phyloP scores from a whole-genome alignment of 192 early-diverging fungal genomes.

The Coemansia sp. region DNA sequence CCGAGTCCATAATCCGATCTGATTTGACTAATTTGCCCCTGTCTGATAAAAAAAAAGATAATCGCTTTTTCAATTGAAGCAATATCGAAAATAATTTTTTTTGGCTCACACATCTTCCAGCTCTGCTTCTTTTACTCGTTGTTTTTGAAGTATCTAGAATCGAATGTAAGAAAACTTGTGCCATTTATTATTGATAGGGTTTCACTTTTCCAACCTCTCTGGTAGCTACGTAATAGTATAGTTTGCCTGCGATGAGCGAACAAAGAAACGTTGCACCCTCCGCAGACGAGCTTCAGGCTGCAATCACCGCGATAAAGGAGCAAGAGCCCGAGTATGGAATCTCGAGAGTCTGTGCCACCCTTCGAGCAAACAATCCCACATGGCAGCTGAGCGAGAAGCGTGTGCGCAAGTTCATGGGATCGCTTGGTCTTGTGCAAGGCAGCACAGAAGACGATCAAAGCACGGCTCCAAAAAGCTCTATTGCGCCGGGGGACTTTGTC shows the following conservation, averaged over 20 bases:
- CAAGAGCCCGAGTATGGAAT: conserved; percentile 58
- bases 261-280: conserved; percentile 19
- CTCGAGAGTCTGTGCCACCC: conserved; percentile 50
- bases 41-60: not conserved
- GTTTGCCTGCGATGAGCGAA: not conserved
- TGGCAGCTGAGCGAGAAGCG: conserved; percentile 67
- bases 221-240: too few relatives aligned
- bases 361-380: conserved; percentile 44
- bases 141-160: too few relatives aligned
- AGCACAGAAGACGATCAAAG: conserved; percentile 47
- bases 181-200: too few relatives aligned
- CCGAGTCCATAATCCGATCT: not conserved
- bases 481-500: conserved; percentile 44
- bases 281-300: conserved; percentile 34
- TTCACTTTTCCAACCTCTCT: too few relatives aligned
- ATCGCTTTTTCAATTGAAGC: not conserved
- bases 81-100: not conserved
- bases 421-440: conserved; percentile 42
- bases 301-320: conserved; percentile 53
- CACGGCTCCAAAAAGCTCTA: conserved; percentile 32
- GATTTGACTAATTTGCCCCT: not conserved
- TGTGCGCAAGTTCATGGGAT: conserved; percentile 62
- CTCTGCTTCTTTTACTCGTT: too few relatives aligned
- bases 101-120: too few relatives aligned
- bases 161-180: too few relatives aligned